Conservation (phyloP, 805 yeast genomes). For the Ogataea glucozyma region DNA sequence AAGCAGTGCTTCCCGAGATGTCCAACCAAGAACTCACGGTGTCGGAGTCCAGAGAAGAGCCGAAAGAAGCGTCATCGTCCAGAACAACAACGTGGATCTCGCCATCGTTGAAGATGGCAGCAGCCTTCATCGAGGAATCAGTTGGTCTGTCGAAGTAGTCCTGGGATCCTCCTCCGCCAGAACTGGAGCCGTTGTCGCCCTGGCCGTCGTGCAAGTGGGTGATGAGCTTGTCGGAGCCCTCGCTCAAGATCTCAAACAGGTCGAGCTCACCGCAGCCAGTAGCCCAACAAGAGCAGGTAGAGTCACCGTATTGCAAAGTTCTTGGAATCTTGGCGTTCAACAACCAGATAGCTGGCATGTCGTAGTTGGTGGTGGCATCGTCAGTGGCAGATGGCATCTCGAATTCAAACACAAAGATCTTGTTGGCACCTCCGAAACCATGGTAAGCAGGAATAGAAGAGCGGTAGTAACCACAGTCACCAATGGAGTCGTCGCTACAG, state of each 20-base stretch:
- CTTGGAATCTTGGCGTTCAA: slow-evolving; percentile 95
- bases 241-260: slow-evolving; percentile 80
- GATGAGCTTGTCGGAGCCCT: slow-evolving; percentile 75
- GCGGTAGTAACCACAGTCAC: slow-evolving; percentile 85
- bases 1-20: slow-evolving; percentile 51
- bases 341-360: slow-evolving; percentile 98
- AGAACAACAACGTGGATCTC: slow-evolving; percentile 61
- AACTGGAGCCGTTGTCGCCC: slow-evolving; percentile 53
- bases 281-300: slow-evolving; percentile 91
- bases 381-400: slow-evolving; percentile 74
- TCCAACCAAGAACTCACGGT: slow-evolving; percentile 64
- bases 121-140: slow-evolving; percentile 77
- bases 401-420: slow-evolving; percentile 92
- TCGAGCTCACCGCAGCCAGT: slow-evolving; percentile 98
- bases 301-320: slow-evolving; percentile 87
- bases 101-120: slow-evolving; percentile 72
- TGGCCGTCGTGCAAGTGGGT: slow-evolving; percentile 84
- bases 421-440: slow-evolving; percentile 83
- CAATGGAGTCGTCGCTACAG: slow-evolving; percentile 50
- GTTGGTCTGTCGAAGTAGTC: slow-evolving; percentile 91
- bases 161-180: slow-evolving; percentile 80
- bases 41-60: slow-evolving; percentile 50
- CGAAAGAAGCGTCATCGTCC: slow-evolving; percentile 52
- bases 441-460: slow-evolving; percentile 87
- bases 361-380: slow-evolving; percentile 59